A percentile compares a stretch with the other conserved stretches of the same genome.
Evolutionary conservation across 257 asterid genomes (phyloP).

Genomic region (Eucommia ulmoides): DNA sequence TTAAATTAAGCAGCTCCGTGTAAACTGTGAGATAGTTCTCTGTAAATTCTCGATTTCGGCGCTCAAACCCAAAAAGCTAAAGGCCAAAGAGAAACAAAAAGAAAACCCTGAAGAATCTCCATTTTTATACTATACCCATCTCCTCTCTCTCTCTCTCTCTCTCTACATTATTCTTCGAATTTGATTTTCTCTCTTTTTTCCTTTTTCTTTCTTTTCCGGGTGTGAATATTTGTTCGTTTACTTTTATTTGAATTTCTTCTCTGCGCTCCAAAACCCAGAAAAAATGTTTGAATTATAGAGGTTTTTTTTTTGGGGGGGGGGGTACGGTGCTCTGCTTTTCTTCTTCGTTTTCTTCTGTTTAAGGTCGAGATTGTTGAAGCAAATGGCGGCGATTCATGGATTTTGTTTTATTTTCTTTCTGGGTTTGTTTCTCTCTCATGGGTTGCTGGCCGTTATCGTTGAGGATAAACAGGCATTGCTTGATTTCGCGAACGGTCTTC

Average conservation of each 20-base stretch:
- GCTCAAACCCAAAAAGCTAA: too few relatives aligned
- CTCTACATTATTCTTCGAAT: slow-evolving; percentile 44
- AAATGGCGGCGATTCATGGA: too few relatives aligned
- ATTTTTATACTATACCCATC: too few relatives aligned
- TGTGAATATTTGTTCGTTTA: slow-evolving; percentile 11
- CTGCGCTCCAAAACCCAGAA: slow-evolving; percentile 3
- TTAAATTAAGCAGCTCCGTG: too few relatives aligned
- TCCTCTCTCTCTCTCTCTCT: too few relatives aligned
- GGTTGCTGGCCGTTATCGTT: slow-evolving; percentile 26
- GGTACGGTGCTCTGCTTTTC: too few relatives aligned
- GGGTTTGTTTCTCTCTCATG: slow-evolving; percentile 19
- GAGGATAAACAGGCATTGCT: slow-evolving; percentile 67
- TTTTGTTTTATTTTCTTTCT: slow-evolving; percentile 22
- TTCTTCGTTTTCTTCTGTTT: too few relatives aligned
- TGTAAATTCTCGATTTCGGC: too few relatives aligned
- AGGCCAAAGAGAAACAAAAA: too few relatives aligned
- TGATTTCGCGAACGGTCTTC: slow-evolving; percentile 38
- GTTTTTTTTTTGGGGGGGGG: slow-evolving; percentile 17
- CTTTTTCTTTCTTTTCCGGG: slow-evolving; percentile 8
- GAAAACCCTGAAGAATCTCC: too few relatives aligned
- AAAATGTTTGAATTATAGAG: slow-evolving; percentile 35
- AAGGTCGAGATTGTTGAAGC: too few relatives aligned
- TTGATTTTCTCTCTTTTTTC: slow-evolving; percentile 16
- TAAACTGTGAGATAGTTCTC: too few relatives aligned
- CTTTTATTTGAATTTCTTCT: slow-evolving; percentile 15